These are phyloP conservation scores for Gnaphalium uliginosum DNA, from an alignment of 129 eudicot species.

Conservation along the genomic window DNA sequence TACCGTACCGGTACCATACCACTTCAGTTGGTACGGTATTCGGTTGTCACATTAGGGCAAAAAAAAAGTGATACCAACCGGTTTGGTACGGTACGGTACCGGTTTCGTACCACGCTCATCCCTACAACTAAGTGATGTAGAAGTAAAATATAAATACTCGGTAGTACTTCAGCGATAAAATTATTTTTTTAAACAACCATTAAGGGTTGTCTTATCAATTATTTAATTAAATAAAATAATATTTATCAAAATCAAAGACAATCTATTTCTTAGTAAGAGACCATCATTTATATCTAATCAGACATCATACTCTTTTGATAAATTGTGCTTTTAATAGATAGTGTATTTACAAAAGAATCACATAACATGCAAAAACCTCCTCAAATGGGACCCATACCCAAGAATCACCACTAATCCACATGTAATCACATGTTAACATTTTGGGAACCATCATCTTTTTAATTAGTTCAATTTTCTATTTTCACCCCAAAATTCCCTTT, in stretches of 20 bases:
- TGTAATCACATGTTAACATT: conserved; percentile 59
- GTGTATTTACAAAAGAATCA: conserved; percentile 39
- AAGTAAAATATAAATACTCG: too few relatives aligned
- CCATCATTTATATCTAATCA: neutral
- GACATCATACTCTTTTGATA: neutral
- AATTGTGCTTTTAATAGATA: neutral
- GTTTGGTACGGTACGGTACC: too few relatives aligned
- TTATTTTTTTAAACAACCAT: too few relatives aligned
- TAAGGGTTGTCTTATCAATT: too few relatives aligned
- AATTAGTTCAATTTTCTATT: conserved; percentile 16
- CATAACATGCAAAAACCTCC: conserved; percentile 44
- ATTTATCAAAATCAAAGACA: neutral
- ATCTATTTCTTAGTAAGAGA: neutral
- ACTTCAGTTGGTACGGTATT: too few relatives aligned
- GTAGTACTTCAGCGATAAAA: too few relatives aligned
- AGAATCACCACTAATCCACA: conserved; percentile 44
- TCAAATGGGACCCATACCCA: conserved; percentile 34
- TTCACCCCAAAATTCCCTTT: conserved; percentile 11
- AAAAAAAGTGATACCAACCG: too few relatives aligned
- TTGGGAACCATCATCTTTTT: conserved; percentile 45
- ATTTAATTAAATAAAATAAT: neutral
- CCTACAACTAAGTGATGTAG: too few relatives aligned
- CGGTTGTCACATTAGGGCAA: too few relatives aligned
- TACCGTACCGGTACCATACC: too few relatives aligned
- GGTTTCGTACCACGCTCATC: too few relatives aligned